These are phyloP conservation scores for Solanum corneliomulleri DNA, from an alignment of 257 asterid genomes.

Conservation along the genomic window DNA sequence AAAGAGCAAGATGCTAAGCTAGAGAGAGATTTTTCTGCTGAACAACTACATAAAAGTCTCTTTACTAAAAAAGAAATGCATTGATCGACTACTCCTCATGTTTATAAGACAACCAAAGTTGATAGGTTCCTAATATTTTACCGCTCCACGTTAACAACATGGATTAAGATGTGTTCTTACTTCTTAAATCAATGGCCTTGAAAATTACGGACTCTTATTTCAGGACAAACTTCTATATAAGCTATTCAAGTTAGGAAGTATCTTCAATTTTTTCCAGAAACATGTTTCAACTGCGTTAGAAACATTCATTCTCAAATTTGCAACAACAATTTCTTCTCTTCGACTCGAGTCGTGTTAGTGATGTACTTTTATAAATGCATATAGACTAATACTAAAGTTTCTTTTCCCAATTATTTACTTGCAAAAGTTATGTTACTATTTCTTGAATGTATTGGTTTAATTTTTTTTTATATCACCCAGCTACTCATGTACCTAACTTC, in stretches of 20 bases:
- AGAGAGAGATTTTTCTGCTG: not conserved
- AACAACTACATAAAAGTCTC: not conserved
- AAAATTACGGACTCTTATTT: not conserved
- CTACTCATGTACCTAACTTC: no score
- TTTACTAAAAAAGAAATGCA: not conserved
- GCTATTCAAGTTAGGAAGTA: not conserved
- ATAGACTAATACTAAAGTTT: not conserved
- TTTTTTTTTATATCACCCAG: no score
- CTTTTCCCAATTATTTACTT: not conserved
- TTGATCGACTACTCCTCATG: not conserved
- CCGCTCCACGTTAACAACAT: not conserved
- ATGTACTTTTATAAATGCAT: not conserved
- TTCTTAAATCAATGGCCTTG: not conserved
- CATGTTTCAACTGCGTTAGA: not conserved
- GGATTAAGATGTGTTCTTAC: not conserved
- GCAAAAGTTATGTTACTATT: not conserved
- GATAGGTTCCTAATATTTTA: not conserved
- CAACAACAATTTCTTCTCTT: not conserved
- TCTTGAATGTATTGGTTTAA: no score
- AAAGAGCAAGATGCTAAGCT: no score
- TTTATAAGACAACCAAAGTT: not conserved
- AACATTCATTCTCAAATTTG: not conserved
- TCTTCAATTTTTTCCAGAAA: not conserved
- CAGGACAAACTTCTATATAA: not conserved
- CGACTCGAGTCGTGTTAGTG: not conserved